Evolutionary conservation across 129 eudicot genomes (phyloP), one percentile per base, ranked within the genome.

Genomic region (Helianthus annuus): DNA sequence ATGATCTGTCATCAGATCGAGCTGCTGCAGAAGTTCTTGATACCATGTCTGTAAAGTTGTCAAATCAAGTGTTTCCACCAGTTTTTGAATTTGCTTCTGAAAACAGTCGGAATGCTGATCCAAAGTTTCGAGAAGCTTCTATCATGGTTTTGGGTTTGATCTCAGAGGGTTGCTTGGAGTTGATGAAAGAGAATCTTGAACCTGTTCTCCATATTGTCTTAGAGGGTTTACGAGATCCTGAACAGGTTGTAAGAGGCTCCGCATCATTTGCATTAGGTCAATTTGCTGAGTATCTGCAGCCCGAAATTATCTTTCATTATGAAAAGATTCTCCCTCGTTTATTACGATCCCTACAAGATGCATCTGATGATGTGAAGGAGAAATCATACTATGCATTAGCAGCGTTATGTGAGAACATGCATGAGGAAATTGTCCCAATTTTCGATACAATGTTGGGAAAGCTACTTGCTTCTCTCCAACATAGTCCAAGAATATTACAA

Each of bases 371-470:
- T 71, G 98, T 87, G 45, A 93, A 93, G 98, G 98, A 85, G 79
- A 93, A 93, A 83, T 89, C 97, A 29, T 93, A 93, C 80, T 93
- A 93, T 60, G 98, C 97, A 34, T 81, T 93, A 83, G 96, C 98
- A 48, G 92, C 97, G 69, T 87, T 89, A 66, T 93, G 97, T 90
- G 98, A 90, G 85, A 80, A 93, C 80, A 89, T 93, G 96, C 89
- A 87, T 45, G 92, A 82, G 53, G 98, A 87, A 79, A 90, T 93
- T 69, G 84, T 89, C 74, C 96, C 87, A 49, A 87, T 82, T 81
- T 75, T 93, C 69, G 98, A 89, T 75, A 86, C 97, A 71, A 75
- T 93, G 70, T 82, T 93, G 92, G 92, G 74, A 54, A 89, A 82
- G 64, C 84, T 93, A 77, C 85, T 93, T 34, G 69, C 66, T 48